These are phyloP conservation scores for Ophiostoma populinum DNA, from an alignment of 2,329 filamentous ascomycete species.

Conservation along the genomic window DNA sequence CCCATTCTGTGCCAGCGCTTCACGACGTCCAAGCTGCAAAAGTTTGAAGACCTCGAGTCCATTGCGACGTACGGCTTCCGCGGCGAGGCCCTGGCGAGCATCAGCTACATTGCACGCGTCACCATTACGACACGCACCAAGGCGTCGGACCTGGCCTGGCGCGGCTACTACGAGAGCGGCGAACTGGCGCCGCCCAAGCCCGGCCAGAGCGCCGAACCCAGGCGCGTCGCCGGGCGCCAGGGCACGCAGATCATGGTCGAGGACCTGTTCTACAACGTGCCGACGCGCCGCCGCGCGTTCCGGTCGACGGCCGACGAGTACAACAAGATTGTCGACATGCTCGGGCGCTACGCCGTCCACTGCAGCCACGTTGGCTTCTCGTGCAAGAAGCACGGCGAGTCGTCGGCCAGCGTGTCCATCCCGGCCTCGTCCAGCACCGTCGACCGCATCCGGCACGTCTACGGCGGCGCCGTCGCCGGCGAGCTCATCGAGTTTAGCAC, in stretches of 20 bases:
- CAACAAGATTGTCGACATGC: slow-evolving; percentile 91
- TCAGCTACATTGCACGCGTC: slow-evolving; percentile 94
- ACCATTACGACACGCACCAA: slow-evolving; percentile 88
- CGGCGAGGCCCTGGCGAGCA: slow-evolving; percentile 88
- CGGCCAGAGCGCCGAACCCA: slow-evolving; percentile 72
- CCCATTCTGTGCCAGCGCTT: slow-evolving; percentile 88
- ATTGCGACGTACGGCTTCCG: slow-evolving; percentile 97
- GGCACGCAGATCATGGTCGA: slow-evolving; percentile 95
- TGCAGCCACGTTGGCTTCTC: slow-evolving; percentile 84
- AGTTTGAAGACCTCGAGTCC: slow-evolving; percentile 76
- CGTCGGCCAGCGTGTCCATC: slow-evolving; percentile 65
- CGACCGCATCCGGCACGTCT: slow-evolving; percentile 80
- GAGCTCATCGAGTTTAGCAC: slow-evolving; percentile 66
- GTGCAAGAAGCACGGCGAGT: slow-evolving; percentile 90
- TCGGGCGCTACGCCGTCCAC: slow-evolving; percentile 85
- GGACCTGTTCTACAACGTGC: slow-evolving; percentile 93
- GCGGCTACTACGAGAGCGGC: slow-evolving; percentile 72
- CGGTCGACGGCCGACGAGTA: slow-evolving; percentile 87
- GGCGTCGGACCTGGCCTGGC: slow-evolving; percentile 76
- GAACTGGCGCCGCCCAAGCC: slow-evolving; percentile 70
- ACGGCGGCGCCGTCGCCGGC: slow-evolving; percentile 69
- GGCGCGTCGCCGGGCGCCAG: slow-evolving; percentile 67
- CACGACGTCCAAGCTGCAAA: slow-evolving; percentile 88
- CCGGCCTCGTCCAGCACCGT: slow-evolving; percentile 52
- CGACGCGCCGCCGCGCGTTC: slow-evolving; percentile 74